Percentiles rank a stretch among this genome's conserved stretches.
These are phyloP conservation scores for Gossypium aridum DNA, from an alignment of 441 rosid genomes.

Conservation along the genomic window DNA sequence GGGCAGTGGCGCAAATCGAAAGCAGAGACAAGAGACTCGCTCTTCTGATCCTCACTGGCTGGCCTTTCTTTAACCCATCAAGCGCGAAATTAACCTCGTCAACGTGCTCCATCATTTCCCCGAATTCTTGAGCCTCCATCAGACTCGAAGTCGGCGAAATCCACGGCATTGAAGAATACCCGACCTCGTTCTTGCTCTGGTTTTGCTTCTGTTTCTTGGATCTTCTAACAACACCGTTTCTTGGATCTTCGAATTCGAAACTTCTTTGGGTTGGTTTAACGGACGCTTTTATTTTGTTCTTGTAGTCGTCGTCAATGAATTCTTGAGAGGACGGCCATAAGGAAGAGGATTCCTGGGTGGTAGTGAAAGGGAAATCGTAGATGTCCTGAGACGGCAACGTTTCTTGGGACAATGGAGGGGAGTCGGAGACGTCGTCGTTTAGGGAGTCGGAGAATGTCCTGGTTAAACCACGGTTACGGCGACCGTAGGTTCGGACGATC, in stretches of 20 bases:
- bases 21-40: constrained; percentile 75
- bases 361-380: constrained; percentile 43
- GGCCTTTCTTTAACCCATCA: constrained; percentile 79
- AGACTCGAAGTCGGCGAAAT: constrained; percentile 51
- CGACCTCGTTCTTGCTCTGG: constrained; percentile 13
- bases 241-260: constrained; percentile 22
- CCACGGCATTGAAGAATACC: constrained; percentile 22
- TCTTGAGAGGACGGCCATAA: constrained; percentile 42
- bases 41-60: constrained; percentile 73
- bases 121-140: constrained; percentile 96
- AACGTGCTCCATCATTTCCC: constrained; percentile 97
- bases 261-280: constrained; percentile 2
- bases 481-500: constrained; percentile 92
- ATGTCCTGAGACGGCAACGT: constrained; percentile 41
- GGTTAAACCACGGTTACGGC: constrained; percentile 55
- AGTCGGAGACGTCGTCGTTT: constrained; percentile 36
- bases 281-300: constrained; percentile 15
- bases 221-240: constrained; percentile 27
- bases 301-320: constrained; percentile 13
- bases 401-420: constrained; percentile 49
- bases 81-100: constrained; percentile 97
- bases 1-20: constrained; percentile 63
- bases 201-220: constrained; percentile 38
- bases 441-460: constrained; percentile 41
- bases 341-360: constrained; percentile 75